Percentiles rank a stretch among this genome's conserved stretches.
Conservation (phyloP, 2,329 filamentous ascomycete genomes). For the Aureobasidium leucospermi region DNA sequence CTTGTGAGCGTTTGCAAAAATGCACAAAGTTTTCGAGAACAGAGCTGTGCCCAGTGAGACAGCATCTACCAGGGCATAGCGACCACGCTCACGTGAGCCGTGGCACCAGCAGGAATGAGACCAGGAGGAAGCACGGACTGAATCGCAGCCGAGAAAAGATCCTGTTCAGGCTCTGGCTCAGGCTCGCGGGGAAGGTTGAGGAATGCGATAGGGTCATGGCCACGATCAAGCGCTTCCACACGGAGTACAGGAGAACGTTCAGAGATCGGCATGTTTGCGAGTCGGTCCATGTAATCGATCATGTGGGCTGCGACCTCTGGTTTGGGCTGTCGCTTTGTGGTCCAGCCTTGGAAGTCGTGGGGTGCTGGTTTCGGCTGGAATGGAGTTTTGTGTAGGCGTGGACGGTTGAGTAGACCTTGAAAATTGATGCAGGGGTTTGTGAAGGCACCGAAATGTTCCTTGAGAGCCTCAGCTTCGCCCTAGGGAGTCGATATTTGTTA, state of each 20-base stretch:
- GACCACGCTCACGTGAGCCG: no score
- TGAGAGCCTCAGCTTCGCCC: background rate
- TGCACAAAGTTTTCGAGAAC: no score
- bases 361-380: background rate
- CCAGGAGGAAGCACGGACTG: background rate
- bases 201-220: background rate
- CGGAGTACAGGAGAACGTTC: background rate
- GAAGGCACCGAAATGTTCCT: background rate
- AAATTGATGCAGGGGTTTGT: background rate
- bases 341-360: background rate
- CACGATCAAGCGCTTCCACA: background rate
- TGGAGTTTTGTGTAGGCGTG: background rate
- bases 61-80: no score
- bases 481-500: background rate
- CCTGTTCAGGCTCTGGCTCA: background rate
- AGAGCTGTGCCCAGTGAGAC: no score
- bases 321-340: background rate
- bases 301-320: background rate
- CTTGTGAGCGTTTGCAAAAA: no score
- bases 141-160: background rate
- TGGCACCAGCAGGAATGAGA: no score
- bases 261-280: background rate
- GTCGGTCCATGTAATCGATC: background rate
- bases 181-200: background rate
- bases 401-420: background rate